Conservation (phyloP, 371 early-diverging fungal genomes). For the Rhizopus arrhizus region DNA sequence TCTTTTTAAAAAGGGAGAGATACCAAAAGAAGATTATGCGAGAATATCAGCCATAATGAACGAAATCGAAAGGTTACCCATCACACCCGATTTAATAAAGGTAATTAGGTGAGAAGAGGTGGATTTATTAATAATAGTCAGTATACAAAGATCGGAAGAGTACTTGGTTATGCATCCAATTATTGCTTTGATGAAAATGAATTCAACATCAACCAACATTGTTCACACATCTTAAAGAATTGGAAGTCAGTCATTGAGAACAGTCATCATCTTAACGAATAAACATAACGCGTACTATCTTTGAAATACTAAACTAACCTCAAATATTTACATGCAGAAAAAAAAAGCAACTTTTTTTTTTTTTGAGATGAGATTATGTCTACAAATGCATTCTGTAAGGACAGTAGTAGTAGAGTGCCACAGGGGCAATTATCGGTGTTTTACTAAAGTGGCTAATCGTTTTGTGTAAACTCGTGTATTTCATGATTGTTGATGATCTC, state of each 20-base stretch:
- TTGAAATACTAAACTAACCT: not conserved
- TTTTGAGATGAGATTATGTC: too few species aligned
- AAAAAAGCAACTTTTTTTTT: too few species aligned
- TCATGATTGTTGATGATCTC: too few species aligned
- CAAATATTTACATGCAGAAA: not conserved
- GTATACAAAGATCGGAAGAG: slow-evolving; percentile 50
- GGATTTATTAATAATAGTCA: not conserved
- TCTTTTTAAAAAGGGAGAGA: slow-evolving; percentile 27
- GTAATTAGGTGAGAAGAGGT: slow-evolving; percentile 12
- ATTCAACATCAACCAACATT: slow-evolving; percentile 31
- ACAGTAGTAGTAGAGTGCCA: too few species aligned
- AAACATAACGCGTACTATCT: not conserved
- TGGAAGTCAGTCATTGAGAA: slow-evolving; percentile 23
- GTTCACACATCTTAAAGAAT: slow-evolving; percentile 31
- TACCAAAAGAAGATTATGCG: slow-evolving; percentile 31
- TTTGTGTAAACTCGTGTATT: too few species aligned
- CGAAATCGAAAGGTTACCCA: slow-evolving; percentile 33
- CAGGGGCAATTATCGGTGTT: too few species aligned
- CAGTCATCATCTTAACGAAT: not conserved
- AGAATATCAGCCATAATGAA: slow-evolving; percentile 32
- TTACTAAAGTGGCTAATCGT: too few species aligned
- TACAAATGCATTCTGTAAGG: too few species aligned
- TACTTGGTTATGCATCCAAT: slow-evolving; percentile 32
- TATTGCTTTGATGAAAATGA: slow-evolving; percentile 37
- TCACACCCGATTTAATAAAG: slow-evolving; percentile 37